phyloP scores from a whole-genome alignment of 148 eudicot species.

The Arbutus unedo region DNA sequence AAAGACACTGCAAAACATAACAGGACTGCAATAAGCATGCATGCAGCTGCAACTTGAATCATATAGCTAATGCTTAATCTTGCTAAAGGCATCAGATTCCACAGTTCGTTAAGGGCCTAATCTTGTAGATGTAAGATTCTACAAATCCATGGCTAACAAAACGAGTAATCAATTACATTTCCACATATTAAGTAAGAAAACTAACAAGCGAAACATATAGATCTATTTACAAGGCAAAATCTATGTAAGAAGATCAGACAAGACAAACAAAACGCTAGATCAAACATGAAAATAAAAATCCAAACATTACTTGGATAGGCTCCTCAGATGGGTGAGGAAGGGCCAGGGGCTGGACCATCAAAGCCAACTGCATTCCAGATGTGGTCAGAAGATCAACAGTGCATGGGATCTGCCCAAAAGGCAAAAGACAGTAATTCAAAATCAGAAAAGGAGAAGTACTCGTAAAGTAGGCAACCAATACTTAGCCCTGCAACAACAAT shows the following conservation, averaged over 20 bases:
- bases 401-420: slow-evolving; percentile 66
- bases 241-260: background rate
- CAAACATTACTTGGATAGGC: slow-evolving; percentile 64
- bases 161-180: background rate
- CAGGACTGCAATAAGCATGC: background rate
- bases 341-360: slow-evolving; percentile 92
- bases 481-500: background rate
- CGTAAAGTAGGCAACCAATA: slow-evolving; percentile 4
- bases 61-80: background rate
- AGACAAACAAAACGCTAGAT: background rate
- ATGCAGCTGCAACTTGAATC: background rate
- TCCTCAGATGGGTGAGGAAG: slow-evolving; percentile 97
- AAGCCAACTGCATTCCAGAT: slow-evolving; percentile 94
- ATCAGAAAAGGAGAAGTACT: slow-evolving; percentile 6
- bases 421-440: slow-evolving; percentile 13
- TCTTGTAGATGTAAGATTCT: background rate
- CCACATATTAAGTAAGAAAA: background rate
- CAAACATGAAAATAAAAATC: slow-evolving; percentile 1
- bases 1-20: background rate
- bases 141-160: background rate
- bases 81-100: background rate
- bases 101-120: background rate
- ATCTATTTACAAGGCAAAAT: background rate
- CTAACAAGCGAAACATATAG: background rate
- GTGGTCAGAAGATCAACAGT: slow-evolving; percentile 82